Conservation (phyloP, 2,329 filamentous ascomycete species). For the Aphanocladium album region DNA sequence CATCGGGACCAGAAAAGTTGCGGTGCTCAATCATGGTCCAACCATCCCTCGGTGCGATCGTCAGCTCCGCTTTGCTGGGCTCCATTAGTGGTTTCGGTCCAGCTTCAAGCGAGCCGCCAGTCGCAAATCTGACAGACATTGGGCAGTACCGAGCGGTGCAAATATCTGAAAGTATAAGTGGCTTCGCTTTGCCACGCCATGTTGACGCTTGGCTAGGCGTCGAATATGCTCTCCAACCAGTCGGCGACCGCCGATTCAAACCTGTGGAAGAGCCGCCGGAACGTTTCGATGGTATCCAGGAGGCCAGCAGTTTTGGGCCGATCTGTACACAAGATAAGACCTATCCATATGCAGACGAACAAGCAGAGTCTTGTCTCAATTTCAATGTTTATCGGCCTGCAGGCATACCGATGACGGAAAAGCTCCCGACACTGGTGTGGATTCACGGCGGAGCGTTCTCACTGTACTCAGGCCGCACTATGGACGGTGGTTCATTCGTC, state of each 20-base stretch:
- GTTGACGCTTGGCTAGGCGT: constrained; percentile 46
- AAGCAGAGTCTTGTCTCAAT: constrained; percentile 34
- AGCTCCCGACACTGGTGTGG: constrained; percentile 35
- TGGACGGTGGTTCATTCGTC: constrained; percentile 22
- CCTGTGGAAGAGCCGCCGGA: constrained; percentile 33
- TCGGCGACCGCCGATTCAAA: constrained; percentile 35
- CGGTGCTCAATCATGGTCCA: background rate
- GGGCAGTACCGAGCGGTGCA: background rate
- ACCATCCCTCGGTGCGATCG: background rate
- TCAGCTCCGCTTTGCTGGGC: constrained; percentile 6
- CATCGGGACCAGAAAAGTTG: too few relatives aligned
- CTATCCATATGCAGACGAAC: constrained; percentile 15
- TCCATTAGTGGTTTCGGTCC: background rate
- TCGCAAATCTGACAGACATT: background rate
- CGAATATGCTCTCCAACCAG: constrained; percentile 39
- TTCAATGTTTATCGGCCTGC: constrained; percentile 35
- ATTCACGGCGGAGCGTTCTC: constrained; percentile 35
- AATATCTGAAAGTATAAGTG: constrained; percentile 25
- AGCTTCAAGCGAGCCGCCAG: background rate
- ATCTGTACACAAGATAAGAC: constrained; percentile 36
- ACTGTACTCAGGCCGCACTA: constrained; percentile 11
- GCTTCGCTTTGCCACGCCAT: constrained; percentile 24
- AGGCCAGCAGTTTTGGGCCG: constrained; percentile 35
- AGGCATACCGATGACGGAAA: constrained; percentile 25
- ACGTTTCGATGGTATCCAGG: constrained; percentile 34